A percentile compares a stretch with the other conserved stretches of the same genome.
Evolutionary conservation across 2,329 filamentous ascomycete species (phyloP).

Genomic region (Fusarium concolor): DNA sequence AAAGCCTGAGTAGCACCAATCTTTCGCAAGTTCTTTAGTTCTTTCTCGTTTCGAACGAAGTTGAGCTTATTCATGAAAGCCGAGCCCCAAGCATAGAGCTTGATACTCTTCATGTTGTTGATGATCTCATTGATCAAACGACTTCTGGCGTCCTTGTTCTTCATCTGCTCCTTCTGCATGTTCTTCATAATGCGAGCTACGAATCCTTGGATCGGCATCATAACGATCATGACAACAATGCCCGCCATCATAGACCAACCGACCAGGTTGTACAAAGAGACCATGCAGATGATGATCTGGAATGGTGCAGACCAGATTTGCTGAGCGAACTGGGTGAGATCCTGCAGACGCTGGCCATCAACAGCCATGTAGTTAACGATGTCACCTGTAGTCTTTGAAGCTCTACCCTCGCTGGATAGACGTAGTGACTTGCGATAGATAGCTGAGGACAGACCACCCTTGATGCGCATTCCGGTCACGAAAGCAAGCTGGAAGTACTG

Average conservation of each 20-base stretch:
- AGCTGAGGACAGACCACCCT: constrained; percentile 86
- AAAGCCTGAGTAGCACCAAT: constrained; percentile 95
- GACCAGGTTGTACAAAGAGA: constrained; percentile 94
- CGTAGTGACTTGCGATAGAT: constrained; percentile 94
- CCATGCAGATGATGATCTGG: constrained; percentile 95
- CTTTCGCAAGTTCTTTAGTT: constrained; percentile 93
- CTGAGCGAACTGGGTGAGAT: constrained; percentile 94
- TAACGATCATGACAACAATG: constrained; percentile 93
- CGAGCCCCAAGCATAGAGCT: constrained; percentile 96
- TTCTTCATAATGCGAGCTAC: constrained; percentile 95
- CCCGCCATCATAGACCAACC: constrained; percentile 96
- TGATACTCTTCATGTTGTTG: constrained; percentile 99
- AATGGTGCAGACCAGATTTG: constrained; percentile 97
- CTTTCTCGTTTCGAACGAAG: constrained; percentile 93
- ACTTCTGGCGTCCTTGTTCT: constrained; percentile 96
- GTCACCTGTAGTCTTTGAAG: constrained; percentile 91
- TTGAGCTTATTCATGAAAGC: constrained; percentile 99
- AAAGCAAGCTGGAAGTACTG: constrained; percentile 98
- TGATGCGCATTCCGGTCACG: constrained; percentile 96
- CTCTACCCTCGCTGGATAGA: constrained; percentile 91
- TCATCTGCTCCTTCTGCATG: constrained; percentile 97
- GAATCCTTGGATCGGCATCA: constrained; percentile 95
- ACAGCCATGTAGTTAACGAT: constrained; percentile 99
- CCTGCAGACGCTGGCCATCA: constrained; percentile 93
- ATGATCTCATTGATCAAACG: constrained; percentile 96